These are phyloP conservation scores for Eucalyptus marginata DNA, from an alignment of 345 rosid genomes.

Conservation along the genomic window DNA sequence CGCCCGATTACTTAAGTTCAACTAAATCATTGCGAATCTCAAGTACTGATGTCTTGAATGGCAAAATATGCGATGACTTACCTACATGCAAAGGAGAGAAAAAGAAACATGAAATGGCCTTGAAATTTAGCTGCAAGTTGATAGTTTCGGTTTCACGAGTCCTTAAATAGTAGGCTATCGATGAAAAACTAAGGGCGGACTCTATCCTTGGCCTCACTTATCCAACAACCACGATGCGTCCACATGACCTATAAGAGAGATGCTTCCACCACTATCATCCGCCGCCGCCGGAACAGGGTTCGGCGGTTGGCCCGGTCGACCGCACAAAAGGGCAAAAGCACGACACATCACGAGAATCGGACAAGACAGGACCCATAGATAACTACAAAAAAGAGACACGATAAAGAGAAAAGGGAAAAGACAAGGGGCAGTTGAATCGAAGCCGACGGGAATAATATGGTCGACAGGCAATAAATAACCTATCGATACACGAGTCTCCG, in stretches of 20 bases:
- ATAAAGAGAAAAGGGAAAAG: not conserved
- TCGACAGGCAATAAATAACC: not conserved
- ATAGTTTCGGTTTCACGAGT: not conserved
- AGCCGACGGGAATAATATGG: not conserved
- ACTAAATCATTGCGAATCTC: not conserved
- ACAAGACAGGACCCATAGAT: not conserved
- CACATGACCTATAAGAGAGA: not conserved
- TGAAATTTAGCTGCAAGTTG: not conserved
- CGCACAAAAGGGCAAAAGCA: not conserved
- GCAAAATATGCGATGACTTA: not conserved
- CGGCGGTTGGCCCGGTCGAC: not conserved
- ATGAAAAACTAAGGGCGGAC: not conserved
- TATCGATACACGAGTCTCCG: not conserved
- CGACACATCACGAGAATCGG: not conserved
- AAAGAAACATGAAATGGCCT: rapidly evolving
- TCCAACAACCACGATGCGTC: not conserved
- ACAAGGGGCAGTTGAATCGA: not conserved
- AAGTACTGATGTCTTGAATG: not conserved
- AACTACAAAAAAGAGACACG: not conserved
- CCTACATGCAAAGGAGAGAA: not conserved
- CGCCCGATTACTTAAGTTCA: rapidly evolving
- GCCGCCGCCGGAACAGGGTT: not conserved
- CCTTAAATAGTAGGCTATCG: not conserved
- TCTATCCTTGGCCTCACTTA: not conserved
- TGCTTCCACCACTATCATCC: not conserved